These are phyloP conservation scores for Castanea sativa DNA, from an alignment of 306 rosid species.

Conservation along the genomic window DNA sequence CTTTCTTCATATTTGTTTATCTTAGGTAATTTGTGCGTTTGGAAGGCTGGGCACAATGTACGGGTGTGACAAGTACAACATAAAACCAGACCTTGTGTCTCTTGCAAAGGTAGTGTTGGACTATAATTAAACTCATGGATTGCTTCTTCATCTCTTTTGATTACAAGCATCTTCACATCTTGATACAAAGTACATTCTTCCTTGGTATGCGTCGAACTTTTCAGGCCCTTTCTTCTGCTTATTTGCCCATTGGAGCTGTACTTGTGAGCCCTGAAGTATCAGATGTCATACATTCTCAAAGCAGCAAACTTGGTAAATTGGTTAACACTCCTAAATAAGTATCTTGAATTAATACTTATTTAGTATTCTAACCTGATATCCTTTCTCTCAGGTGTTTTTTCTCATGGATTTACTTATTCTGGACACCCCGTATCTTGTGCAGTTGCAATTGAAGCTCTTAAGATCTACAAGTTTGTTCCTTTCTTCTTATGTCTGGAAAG, in stretches of 20 bases:
- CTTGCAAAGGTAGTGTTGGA: slow-evolving; percentile 70
- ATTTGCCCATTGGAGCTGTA: slow-evolving; percentile 90
- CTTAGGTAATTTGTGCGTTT: slow-evolving; percentile 89
- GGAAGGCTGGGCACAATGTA: slow-evolving; percentile 94
- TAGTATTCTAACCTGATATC: slow-evolving; percentile 12
- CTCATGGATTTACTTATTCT: slow-evolving; percentile 94
- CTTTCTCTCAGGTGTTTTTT: slow-evolving; percentile 46
- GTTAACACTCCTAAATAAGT: neutral
- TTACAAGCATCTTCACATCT: neutral
- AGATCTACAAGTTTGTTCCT: slow-evolving; percentile 76
- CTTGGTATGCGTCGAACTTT: slow-evolving; percentile 12
- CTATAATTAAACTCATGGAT: neutral
- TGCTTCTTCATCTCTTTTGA: slow-evolving; percentile 1
- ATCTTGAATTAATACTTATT: slow-evolving; percentile 3
- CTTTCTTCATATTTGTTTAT: slow-evolving; percentile 21
- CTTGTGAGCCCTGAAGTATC: slow-evolving; percentile 84
- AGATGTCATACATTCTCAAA: slow-evolving; percentile 78
- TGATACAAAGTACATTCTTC: neutral
- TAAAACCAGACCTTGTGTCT: slow-evolving; percentile 92
- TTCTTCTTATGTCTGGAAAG: slow-evolving; percentile 4
- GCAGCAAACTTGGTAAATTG: slow-evolving; percentile 80
- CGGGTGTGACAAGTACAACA: slow-evolving; percentile 86
- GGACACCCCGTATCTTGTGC: slow-evolving; percentile 91
- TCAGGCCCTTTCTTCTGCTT: slow-evolving; percentile 92
- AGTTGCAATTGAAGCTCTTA: slow-evolving; percentile 89